Percentiles rank a stretch among this genome's conserved stretches.
phyloP scores from a whole-genome alignment of 495 filamentous ascomycete genomes.

The Penicillium bialowiezense region DNA sequence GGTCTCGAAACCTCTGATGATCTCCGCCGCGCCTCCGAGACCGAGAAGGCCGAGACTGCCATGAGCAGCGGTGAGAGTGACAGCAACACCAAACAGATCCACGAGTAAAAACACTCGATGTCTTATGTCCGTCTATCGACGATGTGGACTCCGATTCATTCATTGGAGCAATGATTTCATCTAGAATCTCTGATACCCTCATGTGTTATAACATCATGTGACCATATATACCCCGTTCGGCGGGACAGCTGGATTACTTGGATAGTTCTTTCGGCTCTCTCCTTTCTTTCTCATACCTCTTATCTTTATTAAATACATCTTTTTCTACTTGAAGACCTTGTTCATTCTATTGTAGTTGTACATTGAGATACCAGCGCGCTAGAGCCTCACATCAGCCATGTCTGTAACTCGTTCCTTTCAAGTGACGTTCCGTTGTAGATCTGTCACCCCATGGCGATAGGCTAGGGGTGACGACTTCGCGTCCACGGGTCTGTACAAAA shows the following conservation, averaged over 20 bases:
- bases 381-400: too few relatives aligned
- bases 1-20: constrained; percentile 24
- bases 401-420: too few relatives aligned
- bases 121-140: neutral
- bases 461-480: too few relatives aligned
- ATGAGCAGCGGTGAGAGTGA: constrained; percentile 28
- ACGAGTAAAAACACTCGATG: constrained; percentile 10
- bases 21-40: constrained; percentile 11
- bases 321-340: too few relatives aligned
- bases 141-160: neutral
- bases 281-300: neutral
- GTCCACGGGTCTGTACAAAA: too few relatives aligned
- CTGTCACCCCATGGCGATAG: too few relatives aligned
- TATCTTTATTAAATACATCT: neutral
- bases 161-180: neutral
- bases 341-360: too few relatives aligned
- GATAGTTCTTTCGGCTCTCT: neutral
- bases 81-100: constrained; percentile 11
- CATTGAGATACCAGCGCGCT: too few relatives aligned
- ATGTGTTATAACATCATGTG: neutral
- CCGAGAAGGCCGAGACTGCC: constrained; percentile 32
- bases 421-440: too few relatives aligned
- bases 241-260: neutral
- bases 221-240: neutral
- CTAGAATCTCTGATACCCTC: neutral